A percentile compares a stretch with the other conserved stretches of the same genome.
phyloP scores from a whole-genome alignment of 768 basidiomycete species.

The Suillus decipiens region DNA sequence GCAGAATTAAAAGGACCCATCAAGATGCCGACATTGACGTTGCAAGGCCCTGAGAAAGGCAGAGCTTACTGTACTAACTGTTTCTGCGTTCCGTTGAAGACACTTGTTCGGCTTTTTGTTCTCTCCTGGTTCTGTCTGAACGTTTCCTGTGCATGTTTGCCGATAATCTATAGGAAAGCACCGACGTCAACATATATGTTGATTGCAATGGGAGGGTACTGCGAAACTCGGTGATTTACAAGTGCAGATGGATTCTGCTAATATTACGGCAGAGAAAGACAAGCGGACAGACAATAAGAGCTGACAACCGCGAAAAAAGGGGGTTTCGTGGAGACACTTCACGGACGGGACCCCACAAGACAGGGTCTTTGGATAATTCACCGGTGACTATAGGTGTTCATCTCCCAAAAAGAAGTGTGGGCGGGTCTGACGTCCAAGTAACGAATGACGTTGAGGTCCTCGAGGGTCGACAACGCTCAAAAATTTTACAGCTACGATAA shows the following conservation, averaged over 20 bases:
- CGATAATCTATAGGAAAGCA: neutral
- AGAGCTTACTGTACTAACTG: slow-evolving; percentile 11
- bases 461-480: neutral
- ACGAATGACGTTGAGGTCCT: neutral
- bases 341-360: neutral
- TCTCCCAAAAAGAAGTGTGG: neutral
- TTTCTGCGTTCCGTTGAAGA: neutral
- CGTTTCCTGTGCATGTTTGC: neutral
- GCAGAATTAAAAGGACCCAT: neutral
- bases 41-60: slow-evolving; percentile 15
- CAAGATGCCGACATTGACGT: slow-evolving; percentile 10
- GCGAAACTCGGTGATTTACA: neutral
- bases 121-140: neutral
- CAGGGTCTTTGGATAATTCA: neutral
- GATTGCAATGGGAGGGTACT: neutral
- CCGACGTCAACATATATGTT: neutral
- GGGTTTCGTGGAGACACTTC: neutral
- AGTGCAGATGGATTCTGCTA: neutral
- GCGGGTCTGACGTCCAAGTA: neutral
- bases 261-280: neutral
- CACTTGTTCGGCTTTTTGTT: neutral
- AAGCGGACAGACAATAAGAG: neutral
- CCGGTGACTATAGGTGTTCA: neutral
- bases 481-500: neutral
- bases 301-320: neutral